Conservation (phyloP, 345 rosid genomes). For the Limnanthes douglasii region DNA sequence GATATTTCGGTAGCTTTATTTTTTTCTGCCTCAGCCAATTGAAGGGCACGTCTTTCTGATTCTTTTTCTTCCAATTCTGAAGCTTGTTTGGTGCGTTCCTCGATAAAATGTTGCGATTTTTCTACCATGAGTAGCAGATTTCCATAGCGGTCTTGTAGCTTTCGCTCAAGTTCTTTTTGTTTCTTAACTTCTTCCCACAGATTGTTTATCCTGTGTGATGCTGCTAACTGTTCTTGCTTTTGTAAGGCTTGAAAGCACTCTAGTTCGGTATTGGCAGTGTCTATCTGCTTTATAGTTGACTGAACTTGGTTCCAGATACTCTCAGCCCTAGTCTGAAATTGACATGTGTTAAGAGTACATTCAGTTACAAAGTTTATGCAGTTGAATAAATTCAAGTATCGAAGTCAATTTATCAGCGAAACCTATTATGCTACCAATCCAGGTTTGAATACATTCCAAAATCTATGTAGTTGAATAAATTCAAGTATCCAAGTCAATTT, state of each 20-base stretch:
- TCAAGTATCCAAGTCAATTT: too few species aligned
- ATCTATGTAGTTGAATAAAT: too few species aligned
- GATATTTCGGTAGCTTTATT: too few species aligned
- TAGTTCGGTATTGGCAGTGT: constrained; percentile 76
- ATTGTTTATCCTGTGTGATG: constrained; percentile 61
- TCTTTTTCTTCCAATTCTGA: constrained; percentile 35
- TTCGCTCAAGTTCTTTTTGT: constrained; percentile 78
- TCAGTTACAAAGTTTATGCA: too few species aligned
- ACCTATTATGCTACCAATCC: too few species aligned
- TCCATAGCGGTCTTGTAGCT: constrained; percentile 65
- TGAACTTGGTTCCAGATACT: constrained; percentile 64
- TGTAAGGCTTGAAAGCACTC: constrained; percentile 86
- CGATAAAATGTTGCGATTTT: constrained; percentile 28
- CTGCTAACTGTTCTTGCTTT: constrained; percentile 90
- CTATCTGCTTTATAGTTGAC: constrained; percentile 67
- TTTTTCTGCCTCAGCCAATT: too few species aligned
- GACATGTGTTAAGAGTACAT: too few species aligned
- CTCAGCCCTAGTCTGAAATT: constrained; percentile 58
- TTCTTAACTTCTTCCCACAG: constrained; percentile 81
- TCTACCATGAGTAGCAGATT: constrained; percentile 41
- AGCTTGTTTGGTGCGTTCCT: constrained; percentile 32
- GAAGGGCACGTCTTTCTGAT: too few species aligned
- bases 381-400: too few species aligned
- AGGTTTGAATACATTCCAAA: too few species aligned
- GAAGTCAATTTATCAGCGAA: too few species aligned